Conservation (phyloP, 768 basidiomycete species). For the Gyrodon lividus region DNA sequence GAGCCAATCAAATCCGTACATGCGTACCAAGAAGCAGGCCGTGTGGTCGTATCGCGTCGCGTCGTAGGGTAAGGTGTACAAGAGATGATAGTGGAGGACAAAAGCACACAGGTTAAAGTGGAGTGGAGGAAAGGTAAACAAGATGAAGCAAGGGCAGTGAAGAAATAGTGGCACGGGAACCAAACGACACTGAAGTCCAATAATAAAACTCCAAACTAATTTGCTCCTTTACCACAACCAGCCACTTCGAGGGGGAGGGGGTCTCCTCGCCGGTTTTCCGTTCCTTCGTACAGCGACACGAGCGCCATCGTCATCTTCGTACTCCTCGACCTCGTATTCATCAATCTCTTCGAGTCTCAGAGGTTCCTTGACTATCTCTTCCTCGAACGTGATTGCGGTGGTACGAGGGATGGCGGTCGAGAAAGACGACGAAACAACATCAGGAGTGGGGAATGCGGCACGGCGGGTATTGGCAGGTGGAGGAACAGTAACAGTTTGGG, state of each 20-base stretch:
- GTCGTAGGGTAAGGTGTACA: slow-evolving; percentile 18
- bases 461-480: slow-evolving; percentile 78
- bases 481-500: slow-evolving; percentile 67
- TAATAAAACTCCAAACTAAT: slow-evolving; percentile 14
- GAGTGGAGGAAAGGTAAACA: slow-evolving; percentile 7
- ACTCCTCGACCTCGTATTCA: slow-evolving; percentile 38
- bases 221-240: slow-evolving; percentile 58
- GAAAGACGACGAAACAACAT: slow-evolving; percentile 54
- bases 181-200: slow-evolving; percentile 38
- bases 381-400: slow-evolving; percentile 67
- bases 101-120: slow-evolving; percentile 9
- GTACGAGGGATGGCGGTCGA: slow-evolving; percentile 69
- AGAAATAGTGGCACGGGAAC: slow-evolving; percentile 27
- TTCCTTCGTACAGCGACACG: slow-evolving; percentile 42
- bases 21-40: slow-evolving; percentile 15
- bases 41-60: slow-evolving; percentile 30
- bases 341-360: slow-evolving; percentile 37
- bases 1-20: slow-evolving; percentile 14
- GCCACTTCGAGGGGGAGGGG: slow-evolving; percentile 44
- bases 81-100: slow-evolving; percentile 5
- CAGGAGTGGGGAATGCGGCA: slow-evolving; percentile 71
- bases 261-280: slow-evolving; percentile 45
- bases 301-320: slow-evolving; percentile 42
- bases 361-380: slow-evolving; percentile 44
- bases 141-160: slow-evolving; percentile 21